These are phyloP conservation scores for Wallacemonas rigidus DNA, from an alignment of 208 protist species.

Conservation along the genomic window DNA sequence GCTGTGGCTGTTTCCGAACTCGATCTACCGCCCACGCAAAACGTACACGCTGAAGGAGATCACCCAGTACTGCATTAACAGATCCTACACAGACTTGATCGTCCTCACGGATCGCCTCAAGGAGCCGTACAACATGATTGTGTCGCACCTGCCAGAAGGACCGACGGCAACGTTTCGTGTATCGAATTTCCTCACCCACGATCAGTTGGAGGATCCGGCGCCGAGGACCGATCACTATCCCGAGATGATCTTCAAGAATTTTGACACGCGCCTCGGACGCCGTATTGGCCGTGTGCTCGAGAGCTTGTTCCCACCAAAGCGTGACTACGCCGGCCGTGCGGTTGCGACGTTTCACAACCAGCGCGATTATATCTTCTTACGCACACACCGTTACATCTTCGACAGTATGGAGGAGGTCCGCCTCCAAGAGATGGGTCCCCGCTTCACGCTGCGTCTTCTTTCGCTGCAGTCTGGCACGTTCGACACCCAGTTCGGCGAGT, in stretches of 20 bases:
- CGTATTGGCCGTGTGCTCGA: slow-evolving; percentile 86
- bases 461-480: slow-evolving; percentile 92
- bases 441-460: slow-evolving; percentile 89
- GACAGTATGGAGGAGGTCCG: slow-evolving; percentile 86
- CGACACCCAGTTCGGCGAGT: slow-evolving; percentile 93
- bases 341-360: slow-evolving; percentile 95
- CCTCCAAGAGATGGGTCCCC: slow-evolving; percentile 93
- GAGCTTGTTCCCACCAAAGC: slow-evolving; percentile 87
- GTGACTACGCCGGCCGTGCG: slow-evolving; percentile 88
- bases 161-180: slow-evolving; percentile 90
- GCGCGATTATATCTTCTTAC: slow-evolving; percentile 94
- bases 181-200: slow-evolving; percentile 82
- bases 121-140: slow-evolving; percentile 85
- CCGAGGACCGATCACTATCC: slow-evolving; percentile 92
- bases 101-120: slow-evolving; percentile 88
- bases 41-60: slow-evolving; percentile 93
- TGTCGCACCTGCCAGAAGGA: slow-evolving; percentile 90
- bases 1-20: slow-evolving; percentile 89
- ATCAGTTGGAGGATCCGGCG: slow-evolving; percentile 79
- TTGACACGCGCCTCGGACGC: slow-evolving; percentile 89
- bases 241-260: slow-evolving; percentile 95
- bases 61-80: slow-evolving; percentile 87
- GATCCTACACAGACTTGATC: slow-evolving; percentile 90
- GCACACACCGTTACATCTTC: slow-evolving; percentile 94
- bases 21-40: slow-evolving; percentile 83